These are phyloP conservation scores for Aspergillus sp. DNA, from an alignment of 2,329 filamentous ascomycete species.

Conservation along the genomic window DNA sequence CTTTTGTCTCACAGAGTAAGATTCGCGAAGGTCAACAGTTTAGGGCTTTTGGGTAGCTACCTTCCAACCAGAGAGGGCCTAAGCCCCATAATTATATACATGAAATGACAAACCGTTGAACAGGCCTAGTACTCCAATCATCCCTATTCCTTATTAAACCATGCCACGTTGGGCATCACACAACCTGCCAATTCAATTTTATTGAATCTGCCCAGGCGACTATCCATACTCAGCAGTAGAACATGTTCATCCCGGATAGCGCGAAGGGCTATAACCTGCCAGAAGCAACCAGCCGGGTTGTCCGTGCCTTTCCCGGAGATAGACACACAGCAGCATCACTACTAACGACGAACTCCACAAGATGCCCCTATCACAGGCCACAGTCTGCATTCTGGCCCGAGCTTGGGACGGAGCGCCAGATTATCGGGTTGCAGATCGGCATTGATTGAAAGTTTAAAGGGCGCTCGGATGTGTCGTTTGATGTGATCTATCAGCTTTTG, in stretches of 20 bases:
- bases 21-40: too few relatives aligned
- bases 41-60: too few relatives aligned
- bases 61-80: too few relatives aligned
- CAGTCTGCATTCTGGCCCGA: background rate
- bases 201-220: background rate
- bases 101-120: background rate
- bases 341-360: background rate
- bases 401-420: background rate
- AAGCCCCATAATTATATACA: background rate
- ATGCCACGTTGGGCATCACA: background rate
- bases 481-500: background rate
- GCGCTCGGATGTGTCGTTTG: background rate
- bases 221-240: background rate
- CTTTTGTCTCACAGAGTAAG: too few relatives aligned
- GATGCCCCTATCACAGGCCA: background rate
- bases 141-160: background rate
- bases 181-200: background rate
- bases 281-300: background rate
- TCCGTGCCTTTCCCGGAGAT: background rate
- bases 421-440: background rate
- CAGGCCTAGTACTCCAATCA: background rate
- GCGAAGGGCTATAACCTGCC: background rate
- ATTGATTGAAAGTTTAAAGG: background rate
- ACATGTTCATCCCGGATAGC: background rate
- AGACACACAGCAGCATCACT: background rate